A percentile compares a stretch with the other conserved stretches of the same genome.
Evolutionary conservation across 805 yeast species (phyloP).

Genomic region (Cyberlindnera meyerae): DNA sequence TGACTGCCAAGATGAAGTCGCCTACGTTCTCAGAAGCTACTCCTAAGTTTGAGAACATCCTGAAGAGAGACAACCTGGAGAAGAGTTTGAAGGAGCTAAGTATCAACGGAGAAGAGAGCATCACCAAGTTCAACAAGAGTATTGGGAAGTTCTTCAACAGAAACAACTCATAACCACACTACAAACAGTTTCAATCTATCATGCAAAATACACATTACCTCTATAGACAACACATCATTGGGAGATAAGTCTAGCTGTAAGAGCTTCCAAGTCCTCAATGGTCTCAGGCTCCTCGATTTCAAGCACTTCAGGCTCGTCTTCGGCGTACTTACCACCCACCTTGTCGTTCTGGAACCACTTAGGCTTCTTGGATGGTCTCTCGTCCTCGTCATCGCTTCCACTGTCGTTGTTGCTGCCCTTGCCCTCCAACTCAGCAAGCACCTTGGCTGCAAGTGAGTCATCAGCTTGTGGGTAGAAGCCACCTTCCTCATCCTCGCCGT

Average conservation of each 20-base stretch:
- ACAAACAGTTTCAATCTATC: too few species aligned
- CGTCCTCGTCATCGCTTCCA: conserved; percentile 25
- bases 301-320: conserved; percentile 32
- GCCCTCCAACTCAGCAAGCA: conserved; percentile 27
- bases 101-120: conserved; percentile 54
- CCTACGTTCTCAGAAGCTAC: conserved; percentile 20
- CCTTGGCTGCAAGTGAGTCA: conserved; percentile 31
- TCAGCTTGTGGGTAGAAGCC: conserved; percentile 33
- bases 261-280: conserved; percentile 88
- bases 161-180: conserved; percentile 23
- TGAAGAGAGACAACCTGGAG: conserved; percentile 30
- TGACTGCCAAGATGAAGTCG: conserved; percentile 13
- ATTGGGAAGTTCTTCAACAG: conserved; percentile 56
- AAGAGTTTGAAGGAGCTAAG: conserved; percentile 33
- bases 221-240: conserved; percentile 1
- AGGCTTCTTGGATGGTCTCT: conserved; percentile 28
- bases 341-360: conserved; percentile 35
- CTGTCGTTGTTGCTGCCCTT: conserved; percentile 24
- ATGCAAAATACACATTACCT: conserved; percentile 1
- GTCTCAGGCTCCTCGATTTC: conserved; percentile 89
- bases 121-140: conserved; percentile 61
- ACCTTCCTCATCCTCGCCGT: conserved; percentile 25
- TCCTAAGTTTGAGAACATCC: conserved; percentile 25
- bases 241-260: conserved; percentile 46
- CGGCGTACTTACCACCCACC: conserved; percentile 26